These are phyloP conservation scores for Chalciporus sp. DNA, from an alignment of 1,284 basidiomycete species.

Conservation along the genomic window DNA sequence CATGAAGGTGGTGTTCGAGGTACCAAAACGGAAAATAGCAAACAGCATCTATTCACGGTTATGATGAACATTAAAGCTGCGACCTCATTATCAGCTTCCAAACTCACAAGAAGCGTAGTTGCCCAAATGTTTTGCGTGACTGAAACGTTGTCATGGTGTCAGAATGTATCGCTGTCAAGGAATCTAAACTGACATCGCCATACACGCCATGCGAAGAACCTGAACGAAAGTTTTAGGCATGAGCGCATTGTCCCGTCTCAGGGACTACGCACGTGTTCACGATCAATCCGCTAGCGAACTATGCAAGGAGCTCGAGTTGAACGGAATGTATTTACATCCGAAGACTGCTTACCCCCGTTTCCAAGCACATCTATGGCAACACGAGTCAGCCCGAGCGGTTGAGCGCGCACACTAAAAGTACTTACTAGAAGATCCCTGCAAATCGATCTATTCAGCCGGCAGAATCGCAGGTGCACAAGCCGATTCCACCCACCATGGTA, in stretches of 20 bases:
- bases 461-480: too few species aligned
- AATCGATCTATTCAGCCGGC: too few species aligned
- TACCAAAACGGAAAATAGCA: too few species aligned
- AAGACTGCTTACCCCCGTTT: not conserved
- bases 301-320: not conserved
- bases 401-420: not conserved
- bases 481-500: not conserved
- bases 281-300: constrained; percentile 2
- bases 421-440: not conserved
- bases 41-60: not conserved
- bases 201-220: constrained; percentile 7
- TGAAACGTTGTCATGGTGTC: not conserved
- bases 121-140: not conserved
- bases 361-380: not conserved
- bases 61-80: too few species aligned
- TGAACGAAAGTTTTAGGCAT: not conserved
- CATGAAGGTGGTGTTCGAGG: too few species aligned
- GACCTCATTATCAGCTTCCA: too few species aligned
- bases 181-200: constrained; percentile 1
- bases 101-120: not conserved
- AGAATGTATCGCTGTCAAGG: not conserved
- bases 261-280: constrained; percentile 4
- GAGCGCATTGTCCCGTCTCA: not conserved
- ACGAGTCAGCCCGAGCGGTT: not conserved
- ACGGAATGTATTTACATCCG: not conserved